A percentile compares a stretch with the other conserved stretches of the same genome.
These are phyloP conservation scores for Trametes cubensis DNA, from an alignment of 768 basidiomycete species.

Conservation along the genomic window DNA sequence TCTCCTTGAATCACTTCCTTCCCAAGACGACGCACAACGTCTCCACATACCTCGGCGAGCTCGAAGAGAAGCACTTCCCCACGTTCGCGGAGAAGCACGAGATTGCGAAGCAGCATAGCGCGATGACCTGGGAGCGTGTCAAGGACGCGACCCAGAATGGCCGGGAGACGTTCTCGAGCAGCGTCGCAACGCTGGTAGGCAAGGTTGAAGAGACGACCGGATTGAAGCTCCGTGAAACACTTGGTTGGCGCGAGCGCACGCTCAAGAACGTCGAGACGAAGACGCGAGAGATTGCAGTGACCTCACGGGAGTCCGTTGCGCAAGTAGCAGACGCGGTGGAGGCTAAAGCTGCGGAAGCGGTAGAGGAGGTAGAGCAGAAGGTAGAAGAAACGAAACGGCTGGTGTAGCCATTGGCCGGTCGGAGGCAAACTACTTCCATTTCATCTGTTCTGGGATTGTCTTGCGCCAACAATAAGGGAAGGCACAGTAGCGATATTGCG, in stretches of 20 bases:
- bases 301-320: conserved; percentile 2
- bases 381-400: conserved; percentile 13
- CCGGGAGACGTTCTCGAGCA: conserved; percentile 45
- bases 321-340: conserved; percentile 19
- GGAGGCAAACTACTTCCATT: too few relatives aligned
- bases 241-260: conserved; percentile 33
- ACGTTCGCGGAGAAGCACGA: conserved; percentile 67
- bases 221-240: conserved; percentile 63
- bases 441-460: too few relatives aligned
- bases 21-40: conserved; percentile 80
- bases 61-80: conserved; percentile 77
- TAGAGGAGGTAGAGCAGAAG: conserved; percentile 11
- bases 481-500: too few relatives aligned
- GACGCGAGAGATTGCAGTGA: conserved; percentile 20
- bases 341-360: conserved; percentile 18
- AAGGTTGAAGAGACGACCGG: conserved; percentile 72
- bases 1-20: conserved; percentile 81
- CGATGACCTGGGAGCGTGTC: conserved; percentile 60
- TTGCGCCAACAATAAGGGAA: too few relatives aligned
- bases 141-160: conserved; percentile 55
- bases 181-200: conserved; percentile 47
- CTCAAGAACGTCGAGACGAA: conserved; percentile 9
- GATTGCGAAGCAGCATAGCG: conserved; percentile 59
- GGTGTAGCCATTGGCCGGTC: background rate
- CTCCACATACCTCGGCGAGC: conserved; percentile 58